Evolutionary conservation across 495 filamentous ascomycete genomes (phyloP), one percentile per base, ranked within the genome.

Genomic region (Xylaria longipes): DNA sequence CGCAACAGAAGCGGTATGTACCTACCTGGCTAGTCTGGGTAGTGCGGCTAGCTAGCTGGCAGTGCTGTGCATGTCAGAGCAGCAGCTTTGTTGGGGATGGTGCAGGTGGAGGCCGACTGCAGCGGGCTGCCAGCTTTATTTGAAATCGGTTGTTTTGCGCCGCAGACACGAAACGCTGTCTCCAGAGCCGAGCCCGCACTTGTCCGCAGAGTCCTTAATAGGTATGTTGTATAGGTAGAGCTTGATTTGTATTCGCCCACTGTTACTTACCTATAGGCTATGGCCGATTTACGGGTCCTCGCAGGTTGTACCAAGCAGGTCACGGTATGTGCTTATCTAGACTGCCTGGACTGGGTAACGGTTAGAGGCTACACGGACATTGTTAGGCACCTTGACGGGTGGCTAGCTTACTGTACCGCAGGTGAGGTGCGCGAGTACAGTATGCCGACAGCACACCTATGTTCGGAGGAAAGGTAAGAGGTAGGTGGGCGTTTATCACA

Each of bases 161-260:
- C 68, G 43, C 68, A 46, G 41, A 52, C 41, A 37, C 68, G 58
- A 67, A 67, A 67, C 65, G 20, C 11, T 8, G 41, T 61, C 37
- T 33, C 41, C 35, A 52, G 45, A 41, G 43, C 54, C 33, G 57
- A 63, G 66, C 27, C 66, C 57, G 68, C 68, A 70, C 45, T 5
- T 63, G 45, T 54, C 68, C 68, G 68, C 68, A 60, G 43, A n/a
- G 11, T 27, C 37, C 35, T 41, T 41, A 43, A 41, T 43, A n/a
- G 4, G 31, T 43, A n/a, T 39, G 25, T n/a, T 29, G 22, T 35
- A 35, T 37, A 52, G 2, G 7, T 11, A 31, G 29, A n/a, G 64
- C 46, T 66, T 66, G 64, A 66, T 66, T 66, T 66, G 64, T 52
- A 54, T 66, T 66, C 64, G 8, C 33, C 64, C 64, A 52, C 46